Percentiles rank a stretch among this genome's conserved stretches.
Conservation (phyloP, 2,329 filamentous ascomycete genomes). For the Fusarium sp. region DNA sequence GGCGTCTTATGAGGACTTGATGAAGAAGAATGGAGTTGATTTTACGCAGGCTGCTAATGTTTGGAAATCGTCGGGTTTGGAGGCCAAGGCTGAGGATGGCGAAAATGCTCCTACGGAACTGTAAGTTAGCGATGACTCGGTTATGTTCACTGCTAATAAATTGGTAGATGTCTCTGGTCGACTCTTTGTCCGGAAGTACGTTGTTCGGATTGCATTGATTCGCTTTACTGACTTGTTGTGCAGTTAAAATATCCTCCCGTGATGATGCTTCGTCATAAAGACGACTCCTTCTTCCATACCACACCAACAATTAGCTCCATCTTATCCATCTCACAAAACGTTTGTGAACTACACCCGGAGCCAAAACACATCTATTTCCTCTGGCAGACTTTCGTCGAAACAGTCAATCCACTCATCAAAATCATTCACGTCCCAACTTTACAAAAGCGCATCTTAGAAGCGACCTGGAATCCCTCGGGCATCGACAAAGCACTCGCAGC, state of each 20-base stretch:
- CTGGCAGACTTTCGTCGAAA: slow-evolving; percentile 51
- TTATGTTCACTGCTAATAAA: accelerated
- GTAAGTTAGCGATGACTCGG: neutral
- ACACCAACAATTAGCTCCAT: slow-evolving; percentile 20
- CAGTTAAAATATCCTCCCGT: slow-evolving; percentile 44
- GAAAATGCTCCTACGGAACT: neutral
- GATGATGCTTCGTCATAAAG: slow-evolving; percentile 30
- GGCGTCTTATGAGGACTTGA: slow-evolving; percentile 45
- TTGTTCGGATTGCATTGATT: no score
- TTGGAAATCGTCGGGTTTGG: slow-evolving; percentile 41
- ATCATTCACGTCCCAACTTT: slow-evolving; percentile 49
- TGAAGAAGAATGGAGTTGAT: slow-evolving; percentile 44
- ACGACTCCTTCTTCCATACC: slow-evolving; percentile 34
- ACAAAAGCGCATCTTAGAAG: slow-evolving; percentile 48
- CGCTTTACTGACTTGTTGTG: no score
- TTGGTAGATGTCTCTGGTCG: slow-evolving; percentile 37
- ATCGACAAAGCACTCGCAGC: slow-evolving; percentile 38
- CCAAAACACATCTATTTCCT: slow-evolving; percentile 46
- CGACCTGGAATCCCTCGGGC: slow-evolving; percentile 40
- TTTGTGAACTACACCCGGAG: slow-evolving; percentile 44
- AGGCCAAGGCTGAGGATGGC: neutral
- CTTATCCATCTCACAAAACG: neutral
- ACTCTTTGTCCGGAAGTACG: slow-evolving; percentile 31
- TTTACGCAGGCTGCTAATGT: slow-evolving; percentile 34
- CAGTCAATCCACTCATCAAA: slow-evolving; percentile 49